Conservation (phyloP, 2,329 filamentous ascomycete species). For the Drechslera avenae region DNA sequence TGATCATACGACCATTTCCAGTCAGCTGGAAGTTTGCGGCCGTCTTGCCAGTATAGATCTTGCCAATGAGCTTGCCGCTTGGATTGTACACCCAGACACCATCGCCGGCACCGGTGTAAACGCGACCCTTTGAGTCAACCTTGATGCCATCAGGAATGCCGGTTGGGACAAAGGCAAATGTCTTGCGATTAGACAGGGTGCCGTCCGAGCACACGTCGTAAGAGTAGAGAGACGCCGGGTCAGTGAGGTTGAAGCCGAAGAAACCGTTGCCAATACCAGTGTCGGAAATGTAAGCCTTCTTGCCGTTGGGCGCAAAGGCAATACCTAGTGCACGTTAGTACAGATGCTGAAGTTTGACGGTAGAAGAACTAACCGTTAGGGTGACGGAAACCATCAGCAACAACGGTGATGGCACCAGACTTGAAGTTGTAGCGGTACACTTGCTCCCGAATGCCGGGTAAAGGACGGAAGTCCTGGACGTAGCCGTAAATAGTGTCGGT, state of each 20-base stretch:
- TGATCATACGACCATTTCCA: constrained; percentile 30
- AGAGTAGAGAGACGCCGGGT: constrained; percentile 30
- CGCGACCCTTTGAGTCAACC: constrained; percentile 54
- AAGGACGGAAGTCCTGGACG: constrained; percentile 31
- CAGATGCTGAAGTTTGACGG: no score
- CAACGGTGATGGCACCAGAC: constrained; percentile 46
- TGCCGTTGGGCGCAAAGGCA: constrained; percentile 49
- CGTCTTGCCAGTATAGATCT: constrained; percentile 29
- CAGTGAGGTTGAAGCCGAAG: constrained; percentile 27
- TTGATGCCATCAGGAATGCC: constrained; percentile 30
- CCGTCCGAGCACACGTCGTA: constrained; percentile 28
- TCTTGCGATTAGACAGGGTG: constrained; percentile 30
- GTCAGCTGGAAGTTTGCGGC: constrained; percentile 34
- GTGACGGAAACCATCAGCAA: constrained; percentile 48
- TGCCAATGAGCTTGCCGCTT: constrained; percentile 53
- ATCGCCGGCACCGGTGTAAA: constrained; percentile 58
- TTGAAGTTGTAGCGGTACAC: constrained; percentile 50
- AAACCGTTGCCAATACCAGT: constrained; percentile 36
- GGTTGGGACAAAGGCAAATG: constrained; percentile 25
- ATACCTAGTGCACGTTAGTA: constrained; percentile 24
- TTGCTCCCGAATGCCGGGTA: constrained; percentile 34
- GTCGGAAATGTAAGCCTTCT: constrained; percentile 52
- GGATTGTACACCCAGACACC: constrained; percentile 58
- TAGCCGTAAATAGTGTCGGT: constrained; percentile 49
- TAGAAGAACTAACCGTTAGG: constrained; percentile 38